Conservation (phyloP, 2,329 filamentous ascomycete species). For the Trichoderma cornu-damae region DNA sequence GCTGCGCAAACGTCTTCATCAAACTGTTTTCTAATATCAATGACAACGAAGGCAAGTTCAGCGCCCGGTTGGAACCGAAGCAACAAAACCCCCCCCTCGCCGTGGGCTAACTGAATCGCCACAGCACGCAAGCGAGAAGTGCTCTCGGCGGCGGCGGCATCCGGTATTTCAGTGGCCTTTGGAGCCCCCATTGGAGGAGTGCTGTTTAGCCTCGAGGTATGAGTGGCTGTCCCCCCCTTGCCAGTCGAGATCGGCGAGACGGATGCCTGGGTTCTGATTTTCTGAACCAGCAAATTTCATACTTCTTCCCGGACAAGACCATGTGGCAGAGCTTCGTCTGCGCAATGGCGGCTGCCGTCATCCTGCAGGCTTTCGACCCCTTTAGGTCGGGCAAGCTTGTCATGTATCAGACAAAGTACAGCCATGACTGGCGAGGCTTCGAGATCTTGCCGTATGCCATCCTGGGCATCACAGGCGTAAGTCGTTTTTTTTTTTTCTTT, state of each 20-base stretch:
- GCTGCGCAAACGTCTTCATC: conserved; percentile 90
- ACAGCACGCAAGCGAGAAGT: conserved; percentile 87
- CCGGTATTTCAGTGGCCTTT: conserved; percentile 90
- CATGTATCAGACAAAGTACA: conserved; percentile 92
- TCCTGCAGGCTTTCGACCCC: conserved; percentile 86
- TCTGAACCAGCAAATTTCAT: conserved; percentile 69
- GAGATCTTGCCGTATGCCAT: conserved; percentile 84
- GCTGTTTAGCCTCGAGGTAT: conserved; percentile 84
- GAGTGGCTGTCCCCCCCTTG: no score
- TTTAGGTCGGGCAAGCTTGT: conserved; percentile 95
- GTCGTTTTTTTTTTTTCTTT: conserved; percentile 22
- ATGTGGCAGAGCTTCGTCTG: conserved; percentile 99
- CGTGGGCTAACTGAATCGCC: not conserved
- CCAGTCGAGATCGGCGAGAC: not conserved
- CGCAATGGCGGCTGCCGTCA: conserved; percentile 96
- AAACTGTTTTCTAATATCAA: conserved; percentile 77
- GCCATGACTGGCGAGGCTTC: conserved; percentile 86
- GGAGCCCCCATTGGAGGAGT: conserved; percentile 92
- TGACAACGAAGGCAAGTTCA: conserved; percentile 68
- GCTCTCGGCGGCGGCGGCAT: conserved; percentile 84
- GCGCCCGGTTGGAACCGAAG: no score
- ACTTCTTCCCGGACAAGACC: conserved; percentile 97
- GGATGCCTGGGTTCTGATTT: not conserved
- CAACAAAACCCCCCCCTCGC: not conserved
- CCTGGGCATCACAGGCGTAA: conserved; percentile 73